These are phyloP conservation scores for Centaurea solstitialis DNA, from an alignment of 129 eudicot genomes.

Conservation along the genomic window DNA sequence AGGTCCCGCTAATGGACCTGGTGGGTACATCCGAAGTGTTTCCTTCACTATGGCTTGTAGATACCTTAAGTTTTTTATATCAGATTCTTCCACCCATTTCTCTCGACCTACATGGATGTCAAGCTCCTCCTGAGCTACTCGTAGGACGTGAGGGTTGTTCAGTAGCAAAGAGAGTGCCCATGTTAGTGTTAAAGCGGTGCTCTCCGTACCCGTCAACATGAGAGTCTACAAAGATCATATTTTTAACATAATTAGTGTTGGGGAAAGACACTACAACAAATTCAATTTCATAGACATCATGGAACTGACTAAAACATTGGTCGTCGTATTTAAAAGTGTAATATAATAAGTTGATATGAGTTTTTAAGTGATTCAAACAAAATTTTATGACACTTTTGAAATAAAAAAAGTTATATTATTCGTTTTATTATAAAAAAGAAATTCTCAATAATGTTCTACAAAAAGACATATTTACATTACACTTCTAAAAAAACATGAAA, in stretches of 20 bases:
- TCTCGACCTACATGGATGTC: slow-evolving; percentile 39
- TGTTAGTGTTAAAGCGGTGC: not conserved
- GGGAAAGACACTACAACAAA: not conserved
- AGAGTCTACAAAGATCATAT: slow-evolving; percentile 33
- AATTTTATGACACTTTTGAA: not conserved
- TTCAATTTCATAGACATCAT: not conserved
- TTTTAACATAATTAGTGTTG: not conserved
- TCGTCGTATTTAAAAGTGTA: not conserved
- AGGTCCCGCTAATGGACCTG: slow-evolving; percentile 53
- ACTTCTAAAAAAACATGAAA: not conserved
- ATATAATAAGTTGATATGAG: not conserved
- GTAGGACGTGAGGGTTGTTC: no score
- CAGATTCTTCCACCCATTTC: slow-evolving; percentile 50
- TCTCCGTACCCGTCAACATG: slow-evolving; percentile 50
- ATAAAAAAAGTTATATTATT: not conserved
- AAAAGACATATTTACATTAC: not conserved
- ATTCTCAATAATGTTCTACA: not conserved
- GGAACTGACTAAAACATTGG: not conserved
- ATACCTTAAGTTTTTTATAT: slow-evolving; percentile 32
- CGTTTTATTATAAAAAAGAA: not conserved
- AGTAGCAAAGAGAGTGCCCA: no score
- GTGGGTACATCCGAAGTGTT: slow-evolving; percentile 59
- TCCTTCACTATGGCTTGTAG: slow-evolving; percentile 50
- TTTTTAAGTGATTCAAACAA: not conserved
- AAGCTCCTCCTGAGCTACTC: not conserved